These are phyloP conservation scores for Diplocarpon rosae DNA, from an alignment of 2,329 filamentous ascomycete genomes.

Conservation along the genomic window DNA sequence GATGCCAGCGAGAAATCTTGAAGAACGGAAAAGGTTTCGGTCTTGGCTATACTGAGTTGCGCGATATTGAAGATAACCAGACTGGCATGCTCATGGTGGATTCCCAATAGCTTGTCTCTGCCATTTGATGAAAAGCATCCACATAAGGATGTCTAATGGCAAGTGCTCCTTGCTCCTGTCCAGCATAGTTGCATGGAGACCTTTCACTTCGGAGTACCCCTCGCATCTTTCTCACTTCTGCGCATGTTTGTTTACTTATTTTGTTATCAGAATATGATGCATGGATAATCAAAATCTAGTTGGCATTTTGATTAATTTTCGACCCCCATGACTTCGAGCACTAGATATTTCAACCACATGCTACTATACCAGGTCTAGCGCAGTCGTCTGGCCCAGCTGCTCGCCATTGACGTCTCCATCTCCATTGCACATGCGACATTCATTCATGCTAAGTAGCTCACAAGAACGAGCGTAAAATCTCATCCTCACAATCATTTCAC, in stretches of 20 bases:
- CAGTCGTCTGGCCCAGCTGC: neutral
- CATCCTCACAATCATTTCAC: neutral
- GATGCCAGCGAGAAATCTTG: constrained; percentile 21
- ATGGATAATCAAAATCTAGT: too few relatives aligned
- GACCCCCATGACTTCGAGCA: too few relatives aligned
- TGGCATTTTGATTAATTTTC: too few relatives aligned
- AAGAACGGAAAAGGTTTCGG: constrained; percentile 18
- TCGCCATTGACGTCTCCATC: neutral
- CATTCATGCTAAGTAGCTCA: neutral
- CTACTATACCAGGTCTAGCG: too few relatives aligned
- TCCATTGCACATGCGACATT: neutral
- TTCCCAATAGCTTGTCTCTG: neutral
- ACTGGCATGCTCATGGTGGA: neutral
- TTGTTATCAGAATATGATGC: too few relatives aligned
- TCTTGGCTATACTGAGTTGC: constrained; percentile 7
- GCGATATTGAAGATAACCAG: constrained; percentile 1
- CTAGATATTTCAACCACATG: too few relatives aligned
- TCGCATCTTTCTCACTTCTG: too few relatives aligned
- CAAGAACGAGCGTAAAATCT: neutral
- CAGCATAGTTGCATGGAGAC: neutral
- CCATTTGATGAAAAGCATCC: neutral
- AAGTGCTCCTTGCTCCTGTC: neutral
- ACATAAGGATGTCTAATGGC: too few relatives aligned
- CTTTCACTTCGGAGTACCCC: neutral
- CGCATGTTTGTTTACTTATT: too few relatives aligned